Base-by-base conservation (phyloP, 2,329 filamentous ascomycete genomes). In the Verticillium tricorpus region DNA sequence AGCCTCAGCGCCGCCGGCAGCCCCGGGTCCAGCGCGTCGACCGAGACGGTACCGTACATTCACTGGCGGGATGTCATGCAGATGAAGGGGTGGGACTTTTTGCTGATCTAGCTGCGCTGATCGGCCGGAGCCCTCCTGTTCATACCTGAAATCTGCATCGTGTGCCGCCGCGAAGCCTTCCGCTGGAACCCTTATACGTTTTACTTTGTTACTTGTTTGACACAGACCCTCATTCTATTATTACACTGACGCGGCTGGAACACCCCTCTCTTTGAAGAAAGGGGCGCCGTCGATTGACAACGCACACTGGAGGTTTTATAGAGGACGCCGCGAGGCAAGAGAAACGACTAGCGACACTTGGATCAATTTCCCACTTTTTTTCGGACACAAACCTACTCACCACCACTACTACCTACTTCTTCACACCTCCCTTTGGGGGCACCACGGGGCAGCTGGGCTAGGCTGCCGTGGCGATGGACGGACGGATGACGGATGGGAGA, bases 1-100 rank as follows among this genome's bases (percentile, higher is more conserved):
- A 71, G 69, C 64, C 58, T 59, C 58, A 74, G 72, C 71, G 73
- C 73, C 64, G 69, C 68, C 7, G 70, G 72, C 59, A 71, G 72
- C 56, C 74, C 75, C 22, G 71, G 74, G 22, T 74, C 76, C 45
- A 69, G 71, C 34, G 70, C 63, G 14, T 61, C 57, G 57, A 65
- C 68, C 65, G 66, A 74, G 67, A 71, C 74, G 69, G 76, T 78
- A 76, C 32, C 40, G 31, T 89, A 89, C 79, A 86, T 96, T 77
- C 93, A 93, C 87, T 98, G 94, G 94, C 85, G 94, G 79, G 91
- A 96, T 78, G 86, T 94, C 73, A 97, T 97, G 93, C 87, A 86
- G 78, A 86, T 89, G 79, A 95, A 94, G 80, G 87, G 87, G 69
- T 97, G 92, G 93, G 92, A 96, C 74, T 95, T 92, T 79, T 83